Evolutionary conservation across 2,329 filamentous ascomycete genomes (phyloP), one percentile per base, ranked within the genome.

Genomic region (Trichophyton benhamiae): DNA sequence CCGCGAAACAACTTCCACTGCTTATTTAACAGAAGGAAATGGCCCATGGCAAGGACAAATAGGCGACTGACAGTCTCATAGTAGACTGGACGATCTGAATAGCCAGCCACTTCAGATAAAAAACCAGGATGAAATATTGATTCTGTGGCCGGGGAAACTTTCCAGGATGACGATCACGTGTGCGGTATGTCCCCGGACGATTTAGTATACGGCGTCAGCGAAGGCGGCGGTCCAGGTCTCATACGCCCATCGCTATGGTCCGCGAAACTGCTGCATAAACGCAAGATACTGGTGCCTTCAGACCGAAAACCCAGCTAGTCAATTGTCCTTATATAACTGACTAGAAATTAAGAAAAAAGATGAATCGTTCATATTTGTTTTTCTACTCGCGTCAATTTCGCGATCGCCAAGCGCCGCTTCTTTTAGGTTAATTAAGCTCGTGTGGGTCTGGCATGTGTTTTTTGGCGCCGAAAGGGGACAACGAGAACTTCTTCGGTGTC

Each of bases 381-480:
- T 52, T 27, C 25, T 27, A 15, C 3, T 52, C 52, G 52, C 52
- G 52, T 55, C 52, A 55, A 55, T 38, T 55, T 55, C 52, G 52
- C 27, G 52, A 55, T 27, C 20, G 52, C 52, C 52, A 55, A 55
- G 52, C n/a, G 20, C 33, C 33, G 27, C 27, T 38, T 13, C 13
- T 38, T 36, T 20, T 55, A 55, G 33, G 27, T 22, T 27, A 52
- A 55, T 55, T 55, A 55, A 55, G 52, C 52, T 55, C 52, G 52
- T 55, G 52, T 55, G 52, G 52, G 52, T 55, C 52, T 36, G 20
- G 11, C 20, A 13, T 25, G 20, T 27, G 30, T 55, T 36, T 44
- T 44, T 20, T 44, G 41, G 41, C 41, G 13, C 41, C 41, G 41
- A 7, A 44, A 44, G n/a, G 52, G 4, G 27, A 27, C 3, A 36